These are phyloP conservation scores for Calonectria pseudoturangicola DNA, from an alignment of 2,329 filamentous ascomycete genomes.

Conservation along the genomic window DNA sequence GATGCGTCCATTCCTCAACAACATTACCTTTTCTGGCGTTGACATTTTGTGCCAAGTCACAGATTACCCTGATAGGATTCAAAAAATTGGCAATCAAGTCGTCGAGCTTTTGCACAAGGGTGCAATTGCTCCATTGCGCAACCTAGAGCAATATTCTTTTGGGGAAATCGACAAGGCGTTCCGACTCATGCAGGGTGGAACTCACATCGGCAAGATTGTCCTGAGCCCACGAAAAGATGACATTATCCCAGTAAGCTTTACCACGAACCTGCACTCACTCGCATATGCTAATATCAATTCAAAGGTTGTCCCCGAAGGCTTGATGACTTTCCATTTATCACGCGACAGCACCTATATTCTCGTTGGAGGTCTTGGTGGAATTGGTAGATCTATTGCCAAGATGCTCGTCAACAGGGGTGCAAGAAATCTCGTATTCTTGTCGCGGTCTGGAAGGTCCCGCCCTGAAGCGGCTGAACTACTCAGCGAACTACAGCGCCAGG, in stretches of 20 bases:
- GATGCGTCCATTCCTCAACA: conserved; percentile 50
- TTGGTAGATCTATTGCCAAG: conserved; percentile 60
- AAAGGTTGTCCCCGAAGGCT: background rate
- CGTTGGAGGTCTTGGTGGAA: conserved; percentile 64
- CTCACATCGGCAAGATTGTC: conserved; percentile 7
- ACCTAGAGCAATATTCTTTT: background rate
- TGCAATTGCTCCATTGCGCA: background rate
- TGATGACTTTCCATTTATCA: conserved; percentile 5
- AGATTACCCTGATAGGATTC: conserved; percentile 1
- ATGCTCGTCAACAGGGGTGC: conserved; percentile 60
- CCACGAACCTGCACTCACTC: background rate
- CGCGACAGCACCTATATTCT: conserved; percentile 10
- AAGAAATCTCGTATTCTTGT: background rate
- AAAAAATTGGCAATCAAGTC: background rate
- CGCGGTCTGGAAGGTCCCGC: background rate
- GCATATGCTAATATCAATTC: background rate
- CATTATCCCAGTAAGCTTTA: conserved; percentile 1
- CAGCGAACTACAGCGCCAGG: background rate
- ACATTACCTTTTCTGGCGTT: conserved; percentile 17
- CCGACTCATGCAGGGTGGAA: conserved; percentile 7
- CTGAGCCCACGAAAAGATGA: conserved; percentile 7
- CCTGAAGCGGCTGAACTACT: background rate
- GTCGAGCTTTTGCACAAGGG: background rate
- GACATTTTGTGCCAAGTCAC: conserved; percentile 18
- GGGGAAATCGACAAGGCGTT: background rate